phyloP scores from a whole-genome alignment of 192 early-diverging fungal genomes.

The Backusella liffmaniae region DNA sequence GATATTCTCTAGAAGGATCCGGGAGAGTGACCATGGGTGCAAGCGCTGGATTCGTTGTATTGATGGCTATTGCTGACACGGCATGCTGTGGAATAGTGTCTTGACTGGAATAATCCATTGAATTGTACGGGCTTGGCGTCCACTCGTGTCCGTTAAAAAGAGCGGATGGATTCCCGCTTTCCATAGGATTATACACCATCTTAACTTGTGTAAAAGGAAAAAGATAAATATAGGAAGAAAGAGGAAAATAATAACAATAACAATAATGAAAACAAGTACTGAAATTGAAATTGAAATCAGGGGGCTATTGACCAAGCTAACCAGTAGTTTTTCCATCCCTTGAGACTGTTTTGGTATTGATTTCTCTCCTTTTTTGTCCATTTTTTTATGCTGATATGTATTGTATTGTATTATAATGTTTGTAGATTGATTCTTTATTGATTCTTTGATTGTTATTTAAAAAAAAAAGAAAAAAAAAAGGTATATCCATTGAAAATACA shows the following conservation, averaged over 20 bases:
- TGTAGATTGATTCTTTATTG: background rate
- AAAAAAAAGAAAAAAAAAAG: background rate
- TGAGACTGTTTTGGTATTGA: background rate
- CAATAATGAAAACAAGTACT: background rate
- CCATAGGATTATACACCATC: background rate
- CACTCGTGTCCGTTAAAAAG: background rate
- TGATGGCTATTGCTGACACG: background rate
- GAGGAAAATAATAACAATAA: background rate
- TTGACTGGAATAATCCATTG: background rate
- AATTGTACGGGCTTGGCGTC: background rate
- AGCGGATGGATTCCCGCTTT: background rate
- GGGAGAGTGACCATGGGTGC: background rate
- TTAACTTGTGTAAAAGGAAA: background rate
- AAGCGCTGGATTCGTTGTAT: background rate
- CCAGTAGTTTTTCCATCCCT: background rate
- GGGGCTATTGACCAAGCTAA: background rate
- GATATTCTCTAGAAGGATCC: slow-evolving; percentile 20
- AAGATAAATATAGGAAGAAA: background rate
- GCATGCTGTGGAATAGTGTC: background rate
- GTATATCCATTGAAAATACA: background rate
- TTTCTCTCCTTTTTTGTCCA: background rate
- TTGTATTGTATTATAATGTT: too few relatives aligned
- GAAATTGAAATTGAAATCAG: background rate
- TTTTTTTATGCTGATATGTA: background rate
- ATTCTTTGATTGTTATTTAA: background rate